A percentile compares a stretch with the other conserved stretches of the same genome.
phyloP scores from a whole-genome alignment of 2,329 filamentous ascomycete genomes.

The Aureobasidium sp. region DNA sequence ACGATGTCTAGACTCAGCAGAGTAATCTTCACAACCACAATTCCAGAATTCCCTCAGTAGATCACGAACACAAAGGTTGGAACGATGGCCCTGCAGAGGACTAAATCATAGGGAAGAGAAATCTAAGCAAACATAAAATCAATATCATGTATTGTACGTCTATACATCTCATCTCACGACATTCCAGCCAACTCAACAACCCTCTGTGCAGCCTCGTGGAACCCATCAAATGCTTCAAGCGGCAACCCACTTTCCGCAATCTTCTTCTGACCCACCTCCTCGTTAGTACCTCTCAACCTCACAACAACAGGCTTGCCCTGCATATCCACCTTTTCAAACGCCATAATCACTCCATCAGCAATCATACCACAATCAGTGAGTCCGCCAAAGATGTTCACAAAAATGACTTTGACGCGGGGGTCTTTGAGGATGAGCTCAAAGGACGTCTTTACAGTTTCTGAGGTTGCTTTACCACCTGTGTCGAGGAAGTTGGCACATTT shows the following conservation, averaged over 20 bases:
- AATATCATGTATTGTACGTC: background rate
- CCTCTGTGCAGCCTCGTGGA: conserved; percentile 62
- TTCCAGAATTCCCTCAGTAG: too few species aligned
- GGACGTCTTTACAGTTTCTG: conserved; percentile 66
- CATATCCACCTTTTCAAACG: conserved; percentile 58
- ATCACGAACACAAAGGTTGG: too few species aligned
- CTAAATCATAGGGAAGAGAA: too few species aligned
- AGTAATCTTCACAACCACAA: too few species aligned
- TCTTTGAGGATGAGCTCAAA: conserved; percentile 69
- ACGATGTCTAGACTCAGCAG: too few species aligned
- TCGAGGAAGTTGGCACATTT: conserved; percentile 77
- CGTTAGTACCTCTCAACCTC: conserved; percentile 65
- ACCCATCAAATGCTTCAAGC: conserved; percentile 64
- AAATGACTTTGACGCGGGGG: conserved; percentile 60
- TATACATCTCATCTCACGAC: conserved; percentile 12
- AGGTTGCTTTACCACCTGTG: conserved; percentile 80
- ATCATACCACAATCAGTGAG: conserved; percentile 75
- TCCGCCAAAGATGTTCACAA: conserved; percentile 64
- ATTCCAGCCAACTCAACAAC: conserved; percentile 50
- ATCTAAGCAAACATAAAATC: too few species aligned
- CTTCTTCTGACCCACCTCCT: conserved; percentile 60
- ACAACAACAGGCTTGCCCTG: conserved; percentile 62
- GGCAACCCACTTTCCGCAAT: conserved; percentile 60
- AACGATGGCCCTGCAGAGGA: too few species aligned
- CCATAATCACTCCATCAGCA: conserved; percentile 63